Evolutionary conservation across 805 yeast genomes (phyloP), one percentile per base, ranked within the genome.

Genomic region (Cyberlindnera bimundalis): DNA sequence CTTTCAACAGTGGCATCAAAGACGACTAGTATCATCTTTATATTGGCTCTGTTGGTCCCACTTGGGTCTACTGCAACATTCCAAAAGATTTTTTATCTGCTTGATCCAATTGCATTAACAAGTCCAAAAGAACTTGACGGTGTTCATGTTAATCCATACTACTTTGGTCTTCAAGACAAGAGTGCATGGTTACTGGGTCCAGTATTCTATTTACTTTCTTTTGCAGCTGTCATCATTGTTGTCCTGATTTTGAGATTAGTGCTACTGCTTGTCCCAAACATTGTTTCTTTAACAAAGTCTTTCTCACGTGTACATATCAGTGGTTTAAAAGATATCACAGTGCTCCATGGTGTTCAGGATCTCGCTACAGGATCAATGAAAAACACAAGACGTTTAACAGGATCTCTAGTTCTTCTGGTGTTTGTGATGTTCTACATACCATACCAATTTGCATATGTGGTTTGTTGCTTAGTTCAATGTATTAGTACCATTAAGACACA

Each of bases 371-470:
- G 37, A 6, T 34, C 47, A 2, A 15, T 39, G 18, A 37, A 39
- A 15, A 39, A 43, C 5, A 52, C 33, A 6, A 50, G 56, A 26
- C 42, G 59, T 13, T 24, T 47, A 2, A 10, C 45, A 5, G 51
- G 52, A 2, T 31, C 52, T 1, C 2, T 54, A 1, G 1, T 68
- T 0, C 50, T 81, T 11, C 45, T 77, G 3, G 46, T 67, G 1
- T 58, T 71, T 16, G 81, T 84, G 3, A 66, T 79, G 23, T 62
- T 81, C 18, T 84, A 81, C 55, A 64, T 86, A 12, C 96, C 96
- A 0, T 89, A 81, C 55, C 96, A 89, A 57, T 73, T 88, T 56
- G 90, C 86, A 2, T 86, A 73, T 52, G 65, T 78, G 7, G 70
- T 84, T 7, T 71, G 82, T 33, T 66, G 78, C 34, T 20, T 78